Conservation (phyloP, 2,329 filamentous ascomycete genomes). For the Fonsecaea pedrosoi region DNA sequence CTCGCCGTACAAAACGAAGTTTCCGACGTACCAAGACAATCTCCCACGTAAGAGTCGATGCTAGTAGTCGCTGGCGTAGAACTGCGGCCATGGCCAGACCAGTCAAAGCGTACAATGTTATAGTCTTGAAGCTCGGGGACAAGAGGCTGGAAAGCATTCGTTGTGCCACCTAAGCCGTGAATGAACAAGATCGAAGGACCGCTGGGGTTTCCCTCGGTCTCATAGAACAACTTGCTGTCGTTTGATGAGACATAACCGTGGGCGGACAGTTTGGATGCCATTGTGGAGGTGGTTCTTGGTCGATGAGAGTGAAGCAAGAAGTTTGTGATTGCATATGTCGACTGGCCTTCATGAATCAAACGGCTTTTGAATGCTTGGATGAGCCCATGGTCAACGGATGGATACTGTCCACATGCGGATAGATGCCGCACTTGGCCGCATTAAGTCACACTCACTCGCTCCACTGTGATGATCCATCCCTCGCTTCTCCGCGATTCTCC, state of each 20-base stretch:
- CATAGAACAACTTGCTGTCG: constrained; percentile 22
- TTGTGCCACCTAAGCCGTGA: constrained; percentile 60
- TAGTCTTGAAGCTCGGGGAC: constrained; percentile 46
- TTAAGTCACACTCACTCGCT: not conserved
- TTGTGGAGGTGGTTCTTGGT: not conserved
- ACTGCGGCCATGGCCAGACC: constrained; percentile 63
- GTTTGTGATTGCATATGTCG: not conserved
- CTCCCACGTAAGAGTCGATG: constrained; percentile 22
- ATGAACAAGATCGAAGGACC: constrained; percentile 52
- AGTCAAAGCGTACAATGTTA: constrained; percentile 56
- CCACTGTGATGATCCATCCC: not conserved
- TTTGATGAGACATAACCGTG: constrained; percentile 11
- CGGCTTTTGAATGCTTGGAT: not conserved
- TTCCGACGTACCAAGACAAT: constrained; percentile 13
- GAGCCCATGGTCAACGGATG: not conserved
- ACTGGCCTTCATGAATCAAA: not conserved
- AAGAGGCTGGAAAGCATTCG: constrained; percentile 55
- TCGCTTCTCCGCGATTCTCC: constrained; percentile 17
- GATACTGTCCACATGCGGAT: constrained; percentile 2
- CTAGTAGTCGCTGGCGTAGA: constrained; percentile 53
- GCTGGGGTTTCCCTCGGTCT: constrained; percentile 18
- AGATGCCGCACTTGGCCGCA: constrained; percentile 15
- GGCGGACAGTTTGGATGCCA: constrained; percentile 21
- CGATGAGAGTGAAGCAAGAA: constrained; percentile 2
- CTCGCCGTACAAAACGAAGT: not conserved